Conservation (phyloP, 2,329 filamentous ascomycete genomes). For the Cladosporium velox region DNA sequence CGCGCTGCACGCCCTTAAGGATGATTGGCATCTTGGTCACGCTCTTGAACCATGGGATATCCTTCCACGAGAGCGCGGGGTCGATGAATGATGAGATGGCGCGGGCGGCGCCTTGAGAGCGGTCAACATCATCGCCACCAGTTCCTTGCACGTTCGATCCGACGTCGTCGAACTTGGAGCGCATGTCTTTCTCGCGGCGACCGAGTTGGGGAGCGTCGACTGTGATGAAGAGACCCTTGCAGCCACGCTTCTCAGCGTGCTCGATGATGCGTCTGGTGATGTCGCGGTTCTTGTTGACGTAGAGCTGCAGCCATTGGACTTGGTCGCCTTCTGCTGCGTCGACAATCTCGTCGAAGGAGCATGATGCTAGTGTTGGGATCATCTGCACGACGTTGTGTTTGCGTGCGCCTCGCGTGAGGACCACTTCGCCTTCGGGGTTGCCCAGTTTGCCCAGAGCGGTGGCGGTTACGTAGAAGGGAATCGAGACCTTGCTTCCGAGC, state of each 20-base stretch:
- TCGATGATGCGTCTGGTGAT: constrained; percentile 89
- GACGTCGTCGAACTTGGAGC: constrained; percentile 71
- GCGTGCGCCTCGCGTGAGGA: constrained; percentile 79
- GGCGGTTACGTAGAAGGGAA: constrained; percentile 95
- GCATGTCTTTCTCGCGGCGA: constrained; percentile 96
- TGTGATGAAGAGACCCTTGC: constrained; percentile 96
- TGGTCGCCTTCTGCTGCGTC: constrained; percentile 79
- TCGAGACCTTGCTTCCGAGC: constrained; percentile 80
- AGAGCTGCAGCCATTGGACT: constrained; percentile 91
- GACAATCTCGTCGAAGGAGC: constrained; percentile 95
- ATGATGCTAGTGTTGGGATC: constrained; percentile 96
- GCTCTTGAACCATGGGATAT: constrained; percentile 80
- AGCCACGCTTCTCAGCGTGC: constrained; percentile 88
- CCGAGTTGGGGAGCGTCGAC: constrained; percentile 96
- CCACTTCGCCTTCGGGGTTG: constrained; percentile 88
- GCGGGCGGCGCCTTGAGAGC: constrained; percentile 85
- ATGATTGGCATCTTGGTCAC: constrained; percentile 95
- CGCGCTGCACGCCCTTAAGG: constrained; percentile 93
- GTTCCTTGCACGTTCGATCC: constrained; percentile 77
- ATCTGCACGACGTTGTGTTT: constrained; percentile 94
- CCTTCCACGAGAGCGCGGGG: constrained; percentile 87
- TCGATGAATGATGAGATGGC: constrained; percentile 98
- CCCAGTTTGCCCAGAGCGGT: constrained; percentile 95
- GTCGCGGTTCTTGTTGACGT: constrained; percentile 84
- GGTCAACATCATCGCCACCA: constrained; percentile 72